Percentiles rank a stretch among this genome's conserved stretches.
Conservation (phyloP, 805 yeast genomes). For the Vanderwaltozyma yarrowii region DNA sequence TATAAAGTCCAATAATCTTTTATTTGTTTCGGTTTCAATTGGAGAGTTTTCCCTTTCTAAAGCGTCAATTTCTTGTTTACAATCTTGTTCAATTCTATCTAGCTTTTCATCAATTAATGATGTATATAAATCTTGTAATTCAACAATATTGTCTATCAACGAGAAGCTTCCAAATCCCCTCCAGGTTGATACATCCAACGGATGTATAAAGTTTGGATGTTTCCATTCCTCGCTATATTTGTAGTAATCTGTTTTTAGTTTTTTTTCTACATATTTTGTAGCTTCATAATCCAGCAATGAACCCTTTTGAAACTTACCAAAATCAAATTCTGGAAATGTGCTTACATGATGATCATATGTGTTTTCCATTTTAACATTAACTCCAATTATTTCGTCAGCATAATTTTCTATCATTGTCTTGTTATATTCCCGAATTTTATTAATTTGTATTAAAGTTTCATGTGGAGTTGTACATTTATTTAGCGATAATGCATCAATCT, state of each 20-base stretch:
- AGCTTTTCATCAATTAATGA: constrained; percentile 16
- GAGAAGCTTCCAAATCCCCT: constrained; percentile 20
- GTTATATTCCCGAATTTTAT: constrained; percentile 10
- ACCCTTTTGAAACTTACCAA: constrained; percentile 26
- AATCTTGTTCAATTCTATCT: constrained; percentile 1
- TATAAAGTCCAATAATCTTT: background rate
- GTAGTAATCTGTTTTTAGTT: constrained; percentile 20
- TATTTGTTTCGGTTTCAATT: too few species aligned
- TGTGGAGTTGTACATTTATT: constrained; percentile 4
- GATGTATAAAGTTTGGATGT: constrained; percentile 22
- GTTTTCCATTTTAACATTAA: constrained; percentile 30
- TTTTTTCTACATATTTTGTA: constrained; percentile 13
- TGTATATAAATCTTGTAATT: constrained; percentile 11
- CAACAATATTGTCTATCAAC: constrained; percentile 10
- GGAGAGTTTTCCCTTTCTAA: too few species aligned
- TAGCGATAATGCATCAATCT: constrained; percentile 5
- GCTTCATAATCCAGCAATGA: constrained; percentile 36
- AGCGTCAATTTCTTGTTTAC: background rate
- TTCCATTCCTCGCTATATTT: constrained; percentile 8
- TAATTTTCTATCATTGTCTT: constrained; percentile 11
- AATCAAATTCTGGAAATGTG: constrained; percentile 17
- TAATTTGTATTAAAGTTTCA: constrained; percentile 9
- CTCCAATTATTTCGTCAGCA: constrained; percentile 26
- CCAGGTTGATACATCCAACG: constrained; percentile 26
- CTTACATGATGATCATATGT: too few species aligned